Evolutionary conservation across 305 asterid species (phyloP).

Genomic region (Solanum aculeatissimum): DNA sequence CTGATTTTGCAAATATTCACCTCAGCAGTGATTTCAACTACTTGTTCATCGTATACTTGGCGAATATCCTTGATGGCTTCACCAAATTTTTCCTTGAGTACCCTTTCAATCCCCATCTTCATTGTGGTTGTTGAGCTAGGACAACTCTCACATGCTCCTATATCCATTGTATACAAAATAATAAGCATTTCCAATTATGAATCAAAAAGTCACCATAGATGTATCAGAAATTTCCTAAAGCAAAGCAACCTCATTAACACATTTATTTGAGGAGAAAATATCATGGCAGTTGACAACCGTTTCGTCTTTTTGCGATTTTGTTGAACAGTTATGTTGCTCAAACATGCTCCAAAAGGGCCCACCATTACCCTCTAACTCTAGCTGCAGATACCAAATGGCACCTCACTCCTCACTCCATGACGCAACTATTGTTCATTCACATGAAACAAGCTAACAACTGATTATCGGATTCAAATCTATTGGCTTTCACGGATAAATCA

Average conservation of each 20-base stretch:
- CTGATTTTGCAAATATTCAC: constrained; percentile 15
- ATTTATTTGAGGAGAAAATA: neutral
- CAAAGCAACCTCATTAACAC: neutral
- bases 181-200: neutral
- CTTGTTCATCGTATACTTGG: constrained; percentile 50
- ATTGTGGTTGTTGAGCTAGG: constrained; percentile 94
- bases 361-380: neutral
- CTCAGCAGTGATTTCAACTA: constrained; percentile 48
- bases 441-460: neutral
- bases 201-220: neutral
- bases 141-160: constrained; percentile 85
- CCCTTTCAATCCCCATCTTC: constrained; percentile 86
- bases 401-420: neutral
- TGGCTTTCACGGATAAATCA: neutral
- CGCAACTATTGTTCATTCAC: neutral
- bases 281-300: neutral
- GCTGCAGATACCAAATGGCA: neutral
- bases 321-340: neutral
- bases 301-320: neutral
- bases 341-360: neutral
- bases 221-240: neutral
- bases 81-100: constrained; percentile 85
- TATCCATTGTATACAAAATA: neutral
- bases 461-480: neutral
- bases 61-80: constrained; percentile 62